These are phyloP conservation scores for Pseudocercospora pini-densiflorae DNA, from an alignment of 2,329 filamentous ascomycete species.

Conservation along the genomic window DNA sequence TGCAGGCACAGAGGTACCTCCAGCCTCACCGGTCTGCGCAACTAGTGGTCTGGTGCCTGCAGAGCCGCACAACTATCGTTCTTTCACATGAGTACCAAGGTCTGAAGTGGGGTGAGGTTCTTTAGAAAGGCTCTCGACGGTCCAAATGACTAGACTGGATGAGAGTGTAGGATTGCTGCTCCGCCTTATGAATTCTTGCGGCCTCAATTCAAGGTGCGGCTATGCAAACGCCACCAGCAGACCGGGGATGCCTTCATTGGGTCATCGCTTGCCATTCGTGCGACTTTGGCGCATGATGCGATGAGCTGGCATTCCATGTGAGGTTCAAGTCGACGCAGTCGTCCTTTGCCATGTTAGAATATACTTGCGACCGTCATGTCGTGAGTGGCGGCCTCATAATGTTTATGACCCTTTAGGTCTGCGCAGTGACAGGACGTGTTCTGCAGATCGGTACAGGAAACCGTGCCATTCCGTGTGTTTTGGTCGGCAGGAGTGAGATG, in stretches of 20 bases:
- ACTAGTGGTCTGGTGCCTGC: background rate
- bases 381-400: background rate
- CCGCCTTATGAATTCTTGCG: slow-evolving; percentile 2
- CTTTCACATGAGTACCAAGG: background rate
- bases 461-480: no score
- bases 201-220: slow-evolving; percentile 2
- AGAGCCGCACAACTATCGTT: background rate
- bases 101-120: background rate
- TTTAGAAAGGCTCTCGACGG: background rate
- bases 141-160: background rate
- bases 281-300: background rate
- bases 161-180: background rate
- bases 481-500: no score
- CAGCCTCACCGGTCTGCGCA: background rate
- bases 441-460: no score
- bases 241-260: slow-evolving; percentile 1
- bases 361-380: background rate
- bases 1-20: background rate
- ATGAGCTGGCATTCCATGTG: slow-evolving; percentile 2
- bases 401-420: background rate
- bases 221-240: slow-evolving; percentile 4
- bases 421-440: background rate
- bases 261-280: background rate
- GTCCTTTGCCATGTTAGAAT: no score
- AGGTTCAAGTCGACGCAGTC: background rate